Percentiles rank a stretch among this genome's conserved stretches.
Evolutionary conservation across 2,329 filamentous ascomycete genomes (phyloP).

Genomic region (Xylaria sp.): DNA sequence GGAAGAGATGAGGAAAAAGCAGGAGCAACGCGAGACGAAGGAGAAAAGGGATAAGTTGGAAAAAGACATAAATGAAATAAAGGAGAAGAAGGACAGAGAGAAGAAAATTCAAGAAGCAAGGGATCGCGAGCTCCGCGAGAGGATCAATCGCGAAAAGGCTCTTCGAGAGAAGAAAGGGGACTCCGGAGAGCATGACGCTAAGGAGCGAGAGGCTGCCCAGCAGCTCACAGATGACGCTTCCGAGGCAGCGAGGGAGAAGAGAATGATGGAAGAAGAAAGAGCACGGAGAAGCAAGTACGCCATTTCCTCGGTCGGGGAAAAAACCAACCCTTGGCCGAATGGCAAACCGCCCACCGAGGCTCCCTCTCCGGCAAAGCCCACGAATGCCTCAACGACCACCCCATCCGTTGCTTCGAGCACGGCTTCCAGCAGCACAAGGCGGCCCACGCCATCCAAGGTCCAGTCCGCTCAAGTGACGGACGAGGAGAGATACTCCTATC

Average conservation of each 20-base stretch:
- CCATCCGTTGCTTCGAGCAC: constrained; percentile 14
- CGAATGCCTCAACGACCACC: constrained; percentile 22
- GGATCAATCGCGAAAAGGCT: constrained; percentile 18
- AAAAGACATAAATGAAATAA: neutral
- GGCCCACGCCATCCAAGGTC: constrained; percentile 38
- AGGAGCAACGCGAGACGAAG: constrained; percentile 37
- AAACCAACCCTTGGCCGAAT: constrained; percentile 64
- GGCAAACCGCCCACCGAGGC: constrained; percentile 46
- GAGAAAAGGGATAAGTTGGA: constrained; percentile 34
- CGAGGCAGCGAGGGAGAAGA: constrained; percentile 22
- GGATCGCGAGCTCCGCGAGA: constrained; percentile 35
- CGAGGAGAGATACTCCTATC: constrained; percentile 65
- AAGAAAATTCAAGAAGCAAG: constrained; percentile 27
- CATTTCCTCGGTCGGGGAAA: constrained; percentile 61
- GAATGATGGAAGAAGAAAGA: constrained; percentile 32
- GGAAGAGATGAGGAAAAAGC: constrained; percentile 39
- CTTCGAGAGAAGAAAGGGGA: constrained; percentile 26
- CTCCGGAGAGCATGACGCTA: constrained; percentile 16
- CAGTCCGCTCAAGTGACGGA: constrained; percentile 56
- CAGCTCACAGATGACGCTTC: constrained; percentile 15
- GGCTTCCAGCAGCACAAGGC: constrained; percentile 23
- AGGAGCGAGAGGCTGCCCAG: constrained; percentile 15
- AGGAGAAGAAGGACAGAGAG: constrained; percentile 17
- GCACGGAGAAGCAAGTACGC: constrained; percentile 52
- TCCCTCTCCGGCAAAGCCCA: constrained; percentile 28